Conservation (phyloP, 805 yeast genomes). For the Candida parachauliodes region DNA sequence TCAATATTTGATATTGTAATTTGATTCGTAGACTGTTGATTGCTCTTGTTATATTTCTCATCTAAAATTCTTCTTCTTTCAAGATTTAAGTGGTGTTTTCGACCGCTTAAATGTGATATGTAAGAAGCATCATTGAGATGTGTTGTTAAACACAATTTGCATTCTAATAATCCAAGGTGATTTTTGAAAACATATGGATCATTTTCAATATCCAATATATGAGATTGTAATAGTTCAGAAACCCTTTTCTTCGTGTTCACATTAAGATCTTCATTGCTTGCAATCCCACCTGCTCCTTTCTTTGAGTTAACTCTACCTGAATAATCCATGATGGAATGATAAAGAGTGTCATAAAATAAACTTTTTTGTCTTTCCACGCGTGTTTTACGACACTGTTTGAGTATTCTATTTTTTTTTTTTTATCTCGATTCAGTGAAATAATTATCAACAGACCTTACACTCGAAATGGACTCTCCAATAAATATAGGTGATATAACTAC, state of each 20-base stretch:
- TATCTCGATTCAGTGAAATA: slow-evolving; percentile 3
- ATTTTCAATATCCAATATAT: slow-evolving; percentile 48
- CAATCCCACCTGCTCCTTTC: slow-evolving; percentile 88
- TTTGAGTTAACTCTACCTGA: slow-evolving; percentile 88
- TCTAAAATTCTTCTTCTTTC: slow-evolving; percentile 49
- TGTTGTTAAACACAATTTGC: slow-evolving; percentile 77
- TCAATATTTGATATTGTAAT: slow-evolving; percentile 34
- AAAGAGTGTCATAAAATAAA: neutral
- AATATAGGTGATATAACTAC: slow-evolving; percentile 41
- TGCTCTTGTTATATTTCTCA: slow-evolving; percentile 27
- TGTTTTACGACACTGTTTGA: slow-evolving; percentile 5
- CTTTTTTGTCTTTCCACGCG: slow-evolving; percentile 2
- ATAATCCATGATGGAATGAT: slow-evolving; percentile 61
- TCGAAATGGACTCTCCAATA: slow-evolving; percentile 40
- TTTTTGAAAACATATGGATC: slow-evolving; percentile 86
- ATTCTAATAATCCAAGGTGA: slow-evolving; percentile 80
- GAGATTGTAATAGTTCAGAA: slow-evolving; percentile 53
- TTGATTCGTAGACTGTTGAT: slow-evolving; percentile 12
- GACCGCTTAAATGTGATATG: slow-evolving; percentile 79
- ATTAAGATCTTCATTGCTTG: slow-evolving; percentile 67
- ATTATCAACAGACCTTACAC: slow-evolving; percentile 1
- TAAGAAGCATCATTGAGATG: slow-evolving; percentile 81
- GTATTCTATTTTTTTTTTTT: neutral
- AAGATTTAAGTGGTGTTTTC: slow-evolving; percentile 73
- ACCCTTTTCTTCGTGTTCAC: slow-evolving; percentile 66